Base-by-base conservation (phyloP, 257 asterid genomes). In the Avicennia marina region DNA sequence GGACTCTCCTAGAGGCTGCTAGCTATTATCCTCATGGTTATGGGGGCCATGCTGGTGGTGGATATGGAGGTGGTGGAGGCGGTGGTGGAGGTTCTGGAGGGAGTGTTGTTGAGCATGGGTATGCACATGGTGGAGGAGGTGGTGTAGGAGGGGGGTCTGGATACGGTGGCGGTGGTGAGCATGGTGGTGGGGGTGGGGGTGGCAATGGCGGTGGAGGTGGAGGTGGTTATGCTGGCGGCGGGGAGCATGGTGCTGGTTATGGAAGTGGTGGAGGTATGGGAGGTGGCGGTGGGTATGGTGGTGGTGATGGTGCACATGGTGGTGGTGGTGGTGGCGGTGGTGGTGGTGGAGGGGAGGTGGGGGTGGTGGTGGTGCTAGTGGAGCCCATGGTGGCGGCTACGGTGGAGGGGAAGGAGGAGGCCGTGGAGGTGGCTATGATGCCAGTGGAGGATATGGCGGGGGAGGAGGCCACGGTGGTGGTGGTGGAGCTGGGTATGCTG, bases 1-100 rank as follows among this genome's bases (percentile, higher is more conserved):
- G 94, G 83, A 64, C 75, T 55, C 88, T 87, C 42, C 65, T 75
- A 45, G 87, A 66, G 38, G 67, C 62, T 25, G 39, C 54, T 21
- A 72, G 58, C 42, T 58, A 67, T 45, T 2, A 46, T 21, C 58
- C 71, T 25, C 41, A 62, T 27, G 65, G 61, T 1, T 61, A 65
- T 21, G 61, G 67, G 12, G 82, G 78, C 0, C 44, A 49, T 34
- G 78, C 61, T 4, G 70, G 69, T 20, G 86, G 83, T 25, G 81
- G 69, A 2, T 68, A 61, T 7, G 78, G 71, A 2, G 81, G 79
- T 2, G 79, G 41, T 11, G 41, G 13, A 11, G 41, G 41, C 13
- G 41, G 12, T 7, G 3, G 10, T 36, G 41, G 41, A 36, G 41
- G 41, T n/a, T n/a, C n/a, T n/a, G n/a, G n/a, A n/a, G n/a, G n/a